Evolutionary conservation across 345 rosid species (phyloP).

Genomic region (Sonneratia caseolaris): DNA sequence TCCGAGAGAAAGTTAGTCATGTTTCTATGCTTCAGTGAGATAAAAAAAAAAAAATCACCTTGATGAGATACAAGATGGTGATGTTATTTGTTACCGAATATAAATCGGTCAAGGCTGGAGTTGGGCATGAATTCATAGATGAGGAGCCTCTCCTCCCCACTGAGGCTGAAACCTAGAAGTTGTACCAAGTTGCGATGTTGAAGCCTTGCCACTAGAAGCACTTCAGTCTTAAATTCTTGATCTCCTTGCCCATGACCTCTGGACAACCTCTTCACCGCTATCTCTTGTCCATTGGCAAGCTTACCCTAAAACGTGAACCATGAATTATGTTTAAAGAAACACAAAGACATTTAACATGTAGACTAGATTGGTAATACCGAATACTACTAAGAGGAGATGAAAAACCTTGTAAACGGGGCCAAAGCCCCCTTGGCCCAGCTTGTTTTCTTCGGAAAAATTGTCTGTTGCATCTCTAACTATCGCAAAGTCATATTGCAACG

Average conservation of each 20-base stretch:
- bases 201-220: constrained; percentile 39
- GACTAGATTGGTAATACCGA: not conserved
- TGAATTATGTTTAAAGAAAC: not conserved
- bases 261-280: constrained; percentile 57
- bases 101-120: constrained; percentile 49
- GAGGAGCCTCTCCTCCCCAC: constrained; percentile 4
- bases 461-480: constrained; percentile 41
- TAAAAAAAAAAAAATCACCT: no score
- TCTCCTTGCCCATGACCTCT: constrained; percentile 44
- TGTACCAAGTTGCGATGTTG: constrained; percentile 2
- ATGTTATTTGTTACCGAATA: constrained; percentile 38
- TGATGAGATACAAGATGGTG: not conserved
- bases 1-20: not conserved
- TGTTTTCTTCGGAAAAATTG: constrained; percentile 55
- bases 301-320: constrained; percentile 30
- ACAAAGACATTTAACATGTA: not conserved
- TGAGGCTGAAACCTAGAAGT: not conserved
- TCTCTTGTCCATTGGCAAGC: constrained; percentile 52
- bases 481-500: constrained; percentile 20
- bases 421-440: constrained; percentile 77
- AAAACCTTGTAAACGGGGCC: constrained; percentile 72
- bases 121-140: constrained; percentile 61
- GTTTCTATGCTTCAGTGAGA: not conserved
- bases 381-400: not conserved
- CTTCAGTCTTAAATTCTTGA: constrained; percentile 56